Evolutionary conservation across 2,329 filamentous ascomycete species (phyloP).

Genomic region (Colletotrichum nymphaeae): DNA sequence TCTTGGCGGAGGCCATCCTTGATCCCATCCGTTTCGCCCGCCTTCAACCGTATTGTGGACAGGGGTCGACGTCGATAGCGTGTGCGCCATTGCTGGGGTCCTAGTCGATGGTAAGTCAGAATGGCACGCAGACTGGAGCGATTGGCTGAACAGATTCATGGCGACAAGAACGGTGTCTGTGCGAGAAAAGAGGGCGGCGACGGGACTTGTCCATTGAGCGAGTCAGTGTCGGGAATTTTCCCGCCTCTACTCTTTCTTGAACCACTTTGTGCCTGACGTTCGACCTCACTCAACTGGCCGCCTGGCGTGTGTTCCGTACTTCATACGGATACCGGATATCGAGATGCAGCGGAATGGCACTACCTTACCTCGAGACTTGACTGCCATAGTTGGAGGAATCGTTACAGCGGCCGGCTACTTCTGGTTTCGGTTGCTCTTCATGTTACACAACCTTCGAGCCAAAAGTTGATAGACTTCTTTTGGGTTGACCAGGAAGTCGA

Average conservation of each 20-base stretch:
- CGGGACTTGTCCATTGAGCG: conserved; percentile 12
- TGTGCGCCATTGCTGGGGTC: conserved; percentile 19
- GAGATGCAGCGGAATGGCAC: neutral
- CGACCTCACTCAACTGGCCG: conserved; percentile 12
- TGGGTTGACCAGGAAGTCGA: neutral
- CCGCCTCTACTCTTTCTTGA: conserved; percentile 4
- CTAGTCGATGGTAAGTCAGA: conserved; percentile 17
- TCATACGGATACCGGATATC: conserved; percentile 4
- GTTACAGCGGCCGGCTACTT: neutral
- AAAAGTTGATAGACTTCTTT: neutral
- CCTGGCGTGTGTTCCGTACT: no score
- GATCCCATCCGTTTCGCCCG: conserved; percentile 32
- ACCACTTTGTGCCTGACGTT: neutral
- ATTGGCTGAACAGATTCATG: conserved; percentile 28
- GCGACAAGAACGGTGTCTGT: conserved; percentile 35
- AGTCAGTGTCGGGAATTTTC: conserved; percentile 33
- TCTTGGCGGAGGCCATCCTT: conserved; percentile 26
- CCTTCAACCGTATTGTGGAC: conserved; percentile 26
- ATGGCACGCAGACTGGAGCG: conserved; percentile 9
- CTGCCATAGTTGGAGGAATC: neutral
- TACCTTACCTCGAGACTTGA: neutral
- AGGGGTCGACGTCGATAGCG: conserved; percentile 31
- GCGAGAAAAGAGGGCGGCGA: conserved; percentile 2
- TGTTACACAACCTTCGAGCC: conserved; percentile 1
- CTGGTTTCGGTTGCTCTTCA: neutral